Evolutionary conservation across 2,329 filamentous ascomycete species (phyloP).

Genomic region (Onygenales sp.): DNA sequence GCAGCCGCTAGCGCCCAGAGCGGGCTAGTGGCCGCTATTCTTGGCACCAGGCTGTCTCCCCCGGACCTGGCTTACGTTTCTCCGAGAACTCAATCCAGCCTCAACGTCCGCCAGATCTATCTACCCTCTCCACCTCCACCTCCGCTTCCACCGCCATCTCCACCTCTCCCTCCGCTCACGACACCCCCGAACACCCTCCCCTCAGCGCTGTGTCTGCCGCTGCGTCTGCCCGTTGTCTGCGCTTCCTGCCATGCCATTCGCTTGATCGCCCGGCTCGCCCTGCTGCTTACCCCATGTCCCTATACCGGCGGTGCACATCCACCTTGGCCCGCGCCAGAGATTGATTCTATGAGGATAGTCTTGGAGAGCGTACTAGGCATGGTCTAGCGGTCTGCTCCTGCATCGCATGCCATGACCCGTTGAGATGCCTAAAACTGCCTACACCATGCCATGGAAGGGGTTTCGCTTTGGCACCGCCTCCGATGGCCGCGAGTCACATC

Average conservation of each 20-base stretch:
- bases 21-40: too few species aligned
- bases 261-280: not conserved
- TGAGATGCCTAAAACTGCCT: not conserved
- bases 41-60: too few species aligned
- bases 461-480: conserved; percentile 4
- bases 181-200: too few species aligned
- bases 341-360: not conserved
- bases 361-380: not conserved
- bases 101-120: too few species aligned
- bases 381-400: not conserved
- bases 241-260: not conserved
- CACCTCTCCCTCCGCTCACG: too few species aligned
- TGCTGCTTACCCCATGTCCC: not conserved
- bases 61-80: too few species aligned
- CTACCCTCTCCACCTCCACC: too few species aligned
- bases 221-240: not conserved
- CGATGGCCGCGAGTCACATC: conserved; percentile 1
- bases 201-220: too few species aligned
- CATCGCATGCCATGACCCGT: conserved; percentile 6
- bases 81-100: too few species aligned
- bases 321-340: not conserved
- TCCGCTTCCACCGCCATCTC: too few species aligned
- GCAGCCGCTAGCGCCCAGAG: too few species aligned
- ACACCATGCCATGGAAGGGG: conserved; percentile 12
- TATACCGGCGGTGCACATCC: not conserved